phyloP scores from a whole-genome alignment of 1,139 yeast species.

The Geotrichum australiense region DNA sequence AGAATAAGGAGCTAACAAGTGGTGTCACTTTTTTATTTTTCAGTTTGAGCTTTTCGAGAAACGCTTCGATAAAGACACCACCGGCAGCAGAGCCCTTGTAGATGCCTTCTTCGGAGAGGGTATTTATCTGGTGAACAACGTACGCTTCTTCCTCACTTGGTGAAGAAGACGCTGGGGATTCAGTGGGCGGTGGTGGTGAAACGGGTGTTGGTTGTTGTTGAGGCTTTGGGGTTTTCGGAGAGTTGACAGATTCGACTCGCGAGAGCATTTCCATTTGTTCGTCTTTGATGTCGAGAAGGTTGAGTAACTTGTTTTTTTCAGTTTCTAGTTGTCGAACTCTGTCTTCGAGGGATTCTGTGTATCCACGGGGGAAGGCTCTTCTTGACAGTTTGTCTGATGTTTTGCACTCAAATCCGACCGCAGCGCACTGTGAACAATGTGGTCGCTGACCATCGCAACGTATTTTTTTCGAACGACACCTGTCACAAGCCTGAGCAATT shows the following conservation, averaged over 20 bases:
- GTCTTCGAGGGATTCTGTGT: constrained; percentile 64
- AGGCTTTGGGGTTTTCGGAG: constrained; percentile 6
- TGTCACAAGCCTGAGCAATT: constrained; percentile 80
- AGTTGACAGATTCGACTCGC: constrained; percentile 24
- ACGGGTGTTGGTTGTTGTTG: constrained; percentile 2
- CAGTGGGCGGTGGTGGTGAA: neutral
- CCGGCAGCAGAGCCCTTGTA: constrained; percentile 34
- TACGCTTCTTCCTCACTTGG: constrained; percentile 27
- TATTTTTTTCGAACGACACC: constrained; percentile 76
- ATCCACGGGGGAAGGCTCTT: constrained; percentile 66
- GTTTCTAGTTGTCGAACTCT: constrained; percentile 55
- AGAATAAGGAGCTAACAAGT: constrained; percentile 20
- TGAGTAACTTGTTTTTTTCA: constrained; percentile 45
- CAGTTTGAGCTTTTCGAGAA: constrained; percentile 27
- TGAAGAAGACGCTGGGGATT: constrained; percentile 7
- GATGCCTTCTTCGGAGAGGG: constrained; percentile 28
- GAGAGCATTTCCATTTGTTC: constrained; percentile 45
- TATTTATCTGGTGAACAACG: constrained; percentile 26
- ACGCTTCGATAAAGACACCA: constrained; percentile 27
- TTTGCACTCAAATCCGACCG: constrained; percentile 66
- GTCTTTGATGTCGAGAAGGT: constrained; percentile 52
- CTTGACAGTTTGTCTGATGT: constrained; percentile 66
- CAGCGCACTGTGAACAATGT: constrained; percentile 55
- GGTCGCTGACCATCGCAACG: constrained; percentile 65
- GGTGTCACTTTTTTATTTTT: constrained; percentile 24